These are phyloP conservation scores for Trichoderma semiorbis DNA, from an alignment of 2,329 filamentous ascomycete species.

Conservation along the genomic window DNA sequence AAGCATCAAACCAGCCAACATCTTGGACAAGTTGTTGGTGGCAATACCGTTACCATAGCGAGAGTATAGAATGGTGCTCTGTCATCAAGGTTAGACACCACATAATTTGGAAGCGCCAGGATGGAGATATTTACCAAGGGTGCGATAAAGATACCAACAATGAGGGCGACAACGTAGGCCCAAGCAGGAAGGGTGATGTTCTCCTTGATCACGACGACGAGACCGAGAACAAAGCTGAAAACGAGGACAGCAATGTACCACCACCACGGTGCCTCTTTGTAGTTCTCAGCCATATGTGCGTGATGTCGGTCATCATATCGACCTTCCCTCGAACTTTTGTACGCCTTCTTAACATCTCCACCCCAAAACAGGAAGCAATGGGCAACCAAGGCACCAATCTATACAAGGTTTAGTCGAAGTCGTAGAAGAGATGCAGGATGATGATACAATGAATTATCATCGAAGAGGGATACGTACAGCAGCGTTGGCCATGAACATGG, in stretches of 20 bases:
- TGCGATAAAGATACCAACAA: conserved; percentile 41
- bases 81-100: conserved; percentile 10
- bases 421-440: rapidly evolving
- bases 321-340: conserved; percentile 39
- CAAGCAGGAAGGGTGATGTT: conserved; percentile 36
- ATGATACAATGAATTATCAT: neutral
- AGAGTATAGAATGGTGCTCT: conserved; percentile 51
- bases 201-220: conserved; percentile 35
- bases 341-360: conserved; percentile 44
- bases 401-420: neutral
- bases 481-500: conserved; percentile 55
- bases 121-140: conserved; percentile 40
- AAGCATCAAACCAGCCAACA: conserved; percentile 50
- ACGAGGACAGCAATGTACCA: conserved; percentile 34
- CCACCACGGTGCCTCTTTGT: conserved; percentile 44
- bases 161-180: conserved; percentile 35
- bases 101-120: neutral
- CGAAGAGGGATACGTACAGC: conserved; percentile 40
- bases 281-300: conserved; percentile 48
- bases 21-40: conserved; percentile 57
- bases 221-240: conserved; percentile 32
- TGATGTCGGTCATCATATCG: conserved; percentile 50
- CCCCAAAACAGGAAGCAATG: conserved; percentile 56
- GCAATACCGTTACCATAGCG: conserved; percentile 55
- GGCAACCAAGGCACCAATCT: conserved; percentile 53